Base-by-base conservation (phyloP, 2,329 filamentous ascomycete species). In the Aspergillus sp. region DNA sequence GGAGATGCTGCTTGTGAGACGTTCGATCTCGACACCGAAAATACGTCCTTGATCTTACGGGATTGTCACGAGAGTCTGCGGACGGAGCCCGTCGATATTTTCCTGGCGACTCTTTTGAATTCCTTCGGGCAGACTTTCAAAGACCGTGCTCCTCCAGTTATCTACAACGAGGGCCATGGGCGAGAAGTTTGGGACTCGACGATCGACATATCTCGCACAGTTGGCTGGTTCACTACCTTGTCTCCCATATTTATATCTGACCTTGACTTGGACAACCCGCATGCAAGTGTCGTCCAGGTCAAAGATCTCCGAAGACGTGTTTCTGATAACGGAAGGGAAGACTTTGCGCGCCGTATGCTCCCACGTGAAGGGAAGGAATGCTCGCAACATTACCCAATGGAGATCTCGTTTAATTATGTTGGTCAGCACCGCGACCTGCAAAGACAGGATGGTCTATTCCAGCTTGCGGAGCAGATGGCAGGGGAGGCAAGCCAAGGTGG, bases 181-280 rank as follows among this genome's bases (percentile, higher is more conserved):
- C 52, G 67, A 24, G 66, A 69, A 42, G 51, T 60, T 0, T 69
- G 66, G 55, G 57, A 67, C 30, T 30, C 53, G 0, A 55, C 54
- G 2, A 61, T 70, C 29, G 67, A 71, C 29, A 56, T 70, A 4
- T 67, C 66, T 2, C 57, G 64, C 4, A 71, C 67, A 1, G 57
- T 70, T 2, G 68, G 68, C 5, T 71, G 68, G 68, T 71, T 70
- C 37, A 70, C 67, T 1, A 65, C 64, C 14, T 45, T 70, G 5
- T 66, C 64, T 31, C 67, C 67, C 0, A 57, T 68, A 3, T 57
- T 56, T 15, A 51, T 64, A 0, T 40, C 47, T 2, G 39, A 43
- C 2, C 43, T 51, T 20, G 46, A 44, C 10, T 26, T 49, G 1
- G 39, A 52, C 2, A 38, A 52, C 30, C 46, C 56, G 0, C 34